Evolutionary conservation across 768 basidiomycete genomes (phyloP), one percentile per base, ranked within the genome.

Genomic region (Dacryopinax primogenitus): DNA sequence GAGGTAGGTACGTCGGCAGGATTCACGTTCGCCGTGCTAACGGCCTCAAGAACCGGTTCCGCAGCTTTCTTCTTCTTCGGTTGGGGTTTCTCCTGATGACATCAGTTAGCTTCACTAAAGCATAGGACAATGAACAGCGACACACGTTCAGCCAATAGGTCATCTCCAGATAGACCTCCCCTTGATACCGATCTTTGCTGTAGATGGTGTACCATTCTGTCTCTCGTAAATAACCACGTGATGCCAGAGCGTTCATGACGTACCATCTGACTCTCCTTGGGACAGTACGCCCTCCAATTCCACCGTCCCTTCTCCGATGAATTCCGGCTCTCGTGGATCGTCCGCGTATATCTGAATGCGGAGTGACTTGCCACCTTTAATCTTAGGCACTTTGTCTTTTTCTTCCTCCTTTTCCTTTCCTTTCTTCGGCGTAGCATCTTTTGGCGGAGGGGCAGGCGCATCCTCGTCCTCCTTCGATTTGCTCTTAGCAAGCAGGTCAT

Each of bases 221-320:
- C 30, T 26, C 44, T 62, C 21, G n/a, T 37, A 11, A 58, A 21
- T 28, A 6, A 32, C 47, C 61, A 15, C n/a, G 35, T 28, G 47
- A 39, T 11, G 18, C 16, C 45, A 47, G 39, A 44, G 32, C 34
- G 26, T 3, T 16, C 26, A 18, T 36, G 4, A 73, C 88, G 71
- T 72, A 93, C 96, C 94, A 77, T 99, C 96, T 1, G 90, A 93
- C 76, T 97, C 94, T 45, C 96, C 96, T 76, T 89, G 93, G 65
- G 91, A 92, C 70, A 98, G 74, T 6, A 87, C 95, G 71, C 91
- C 89, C 2, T 86, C 88, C 37, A 98, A 81, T 75, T 95, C 89
- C 4, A 98, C 89, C 39, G 83, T 81, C 2, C 85, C 76, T 75
- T 99, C 96, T 51, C 96, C 96, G 71, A 99, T 94, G 69, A 98